A percentile compares a stretch with the other conserved stretches of the same genome.
Evolutionary conservation across 1,284 basidiomycete genomes (phyloP).

Genomic region (Athelia sp.): DNA sequence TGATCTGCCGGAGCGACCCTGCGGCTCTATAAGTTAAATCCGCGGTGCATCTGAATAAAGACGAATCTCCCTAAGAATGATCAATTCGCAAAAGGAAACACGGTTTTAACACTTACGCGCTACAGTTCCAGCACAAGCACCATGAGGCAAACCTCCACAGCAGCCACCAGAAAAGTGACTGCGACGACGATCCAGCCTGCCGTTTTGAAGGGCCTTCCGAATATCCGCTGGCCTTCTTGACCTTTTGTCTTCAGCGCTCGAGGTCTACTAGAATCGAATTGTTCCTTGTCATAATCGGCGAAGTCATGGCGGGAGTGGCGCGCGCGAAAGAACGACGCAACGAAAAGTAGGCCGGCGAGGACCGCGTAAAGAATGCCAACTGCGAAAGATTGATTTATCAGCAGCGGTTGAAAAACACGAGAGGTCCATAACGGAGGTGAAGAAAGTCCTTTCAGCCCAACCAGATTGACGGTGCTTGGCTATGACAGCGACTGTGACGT

Average conservation of each 20-base stretch:
- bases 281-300: conserved; percentile 46
- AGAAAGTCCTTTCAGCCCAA: conserved; percentile 1
- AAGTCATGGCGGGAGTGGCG: conserved; percentile 70
- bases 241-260: conserved; percentile 41
- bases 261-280: conserved; percentile 11
- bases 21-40: too few relatives aligned
- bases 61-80: too few relatives aligned
- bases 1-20: too few relatives aligned
- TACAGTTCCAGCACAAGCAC: conserved; percentile 27
- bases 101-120: too few relatives aligned
- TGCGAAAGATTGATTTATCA: conserved; percentile 22
- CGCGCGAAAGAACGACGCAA: conserved; percentile 56
- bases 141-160: conserved; percentile 62
- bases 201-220: conserved; percentile 75
- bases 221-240: conserved; percentile 53
- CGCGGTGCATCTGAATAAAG: too few relatives aligned
- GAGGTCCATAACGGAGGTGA: not conserved
- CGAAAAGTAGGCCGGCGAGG: conserved; percentile 55
- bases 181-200: conserved; percentile 70
- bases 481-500: too few relatives aligned
- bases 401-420: not conserved
- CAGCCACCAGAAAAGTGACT: conserved; percentile 57
- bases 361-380: conserved; percentile 72
- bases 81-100: too few relatives aligned
- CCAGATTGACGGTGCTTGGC: too few relatives aligned